Base-by-base conservation (phyloP, 106 monocot genomes). In the Alisma plantagoaquatica region DNA sequence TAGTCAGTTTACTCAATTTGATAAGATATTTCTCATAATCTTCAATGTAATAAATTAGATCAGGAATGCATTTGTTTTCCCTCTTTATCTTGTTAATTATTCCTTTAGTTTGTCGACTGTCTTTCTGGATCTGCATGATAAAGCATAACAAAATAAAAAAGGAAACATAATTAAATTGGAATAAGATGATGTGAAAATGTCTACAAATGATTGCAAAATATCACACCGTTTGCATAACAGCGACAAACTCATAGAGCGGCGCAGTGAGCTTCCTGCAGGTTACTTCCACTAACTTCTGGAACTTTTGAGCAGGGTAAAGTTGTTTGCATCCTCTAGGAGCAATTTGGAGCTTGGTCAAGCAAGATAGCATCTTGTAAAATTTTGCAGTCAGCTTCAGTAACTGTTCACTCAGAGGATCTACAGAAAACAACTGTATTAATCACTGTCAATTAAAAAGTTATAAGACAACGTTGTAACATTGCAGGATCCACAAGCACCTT, bases 21-120 rank as follows among this genome's bases (percentile, higher is more conserved):
- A 96, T 96, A 0, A 96, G 73, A 66, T 89, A 88, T 35, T 71
- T 81, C 63, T 96, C 96, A 43, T 85, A 96, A 58, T 89, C 84
- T 73, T 96, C 96, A 49, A 96, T 96, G 25, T 81, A 84, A 48
- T 76, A 96, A 53, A 96, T 82, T 31, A 96, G 63, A 53, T 96
- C 78, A 25, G 96, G 96, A 33, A 96, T 82, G 56, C 89, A 85
- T 62, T 55, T 73, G 30, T 70, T 96, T 53, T 96, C 96, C 64
- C 78, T 84, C 76, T 73, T 96, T 49, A 96, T 96, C 61, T 70
- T 96, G 64, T 58, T 66, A 2, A 81, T 41, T 10, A 71, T 69
- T 29, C 73, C 84, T 30, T 33, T 84, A 21, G 31, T 29, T 29
- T 62, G 48, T 18, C 55, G 30, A 60, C 24, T 73, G 42, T 60